Evolutionary conservation across 805 yeast genomes (phyloP), one percentile per base, ranked within the genome.

Genomic region (Candida qinlingensis): DNA sequence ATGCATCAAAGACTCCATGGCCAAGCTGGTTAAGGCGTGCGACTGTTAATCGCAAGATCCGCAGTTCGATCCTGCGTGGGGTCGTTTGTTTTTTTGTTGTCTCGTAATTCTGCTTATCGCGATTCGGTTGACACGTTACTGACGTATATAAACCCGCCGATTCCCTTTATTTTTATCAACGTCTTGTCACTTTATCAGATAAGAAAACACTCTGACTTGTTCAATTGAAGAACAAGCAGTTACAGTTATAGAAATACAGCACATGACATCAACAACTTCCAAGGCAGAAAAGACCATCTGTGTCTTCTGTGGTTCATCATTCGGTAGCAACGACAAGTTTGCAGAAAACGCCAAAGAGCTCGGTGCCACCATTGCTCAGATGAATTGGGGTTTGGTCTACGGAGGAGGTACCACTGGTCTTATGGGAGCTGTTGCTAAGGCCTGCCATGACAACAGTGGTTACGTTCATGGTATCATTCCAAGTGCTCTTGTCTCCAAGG

Each of bases 381-480:
- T 72, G 45, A 72, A 76, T 47, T 87, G 88, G 83, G 88, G 88
- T 4, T 69, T 88, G 38, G 92, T 88, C 8, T 88, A 89, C 59
- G 96, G 96, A 42, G 96, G 96, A 37, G 96, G 96, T 25, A 82
- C 92, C 34, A 85, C 90, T 2, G 92, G 94, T 4, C 64, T 87
- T 44, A 87, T 87, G 91, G 94, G 94, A 9, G 73, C 79, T 4
- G 79, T 87, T 49, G 91, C 92, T 8, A 74, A 77, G 47, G 75
- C 85, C 43, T 74, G 63, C 29, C 47, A 52, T 13, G 64, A 62
- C 30, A 72, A 68, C 41, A 77, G 77, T 9, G 90, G 88, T 4
- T 76, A 79, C 50, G 96, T 87, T 36, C 89, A 85, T 57, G 96
- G 96, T 6, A 77, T 88, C 56, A 88, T 89, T 49, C 96, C 96